Base-by-base conservation (phyloP, 176 grass and related monocot species). In the Oryza meyeriana region DNA sequence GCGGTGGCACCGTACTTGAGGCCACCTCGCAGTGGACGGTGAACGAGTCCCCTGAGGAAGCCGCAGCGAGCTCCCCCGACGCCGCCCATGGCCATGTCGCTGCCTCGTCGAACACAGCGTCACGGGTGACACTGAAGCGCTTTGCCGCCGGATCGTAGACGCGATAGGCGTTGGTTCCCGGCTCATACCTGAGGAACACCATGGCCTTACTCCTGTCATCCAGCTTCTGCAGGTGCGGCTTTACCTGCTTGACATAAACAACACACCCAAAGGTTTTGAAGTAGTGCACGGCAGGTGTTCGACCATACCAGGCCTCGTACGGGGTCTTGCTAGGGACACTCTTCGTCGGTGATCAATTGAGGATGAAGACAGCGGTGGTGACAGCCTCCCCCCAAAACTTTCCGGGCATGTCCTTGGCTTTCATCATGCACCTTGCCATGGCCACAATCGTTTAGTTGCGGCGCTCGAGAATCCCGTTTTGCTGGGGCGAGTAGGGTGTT, bases 1-100 rank as follows among this genome's bases (percentile, higher is more conserved):
- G 52, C 2, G 4, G 6, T n/a, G 57, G 9, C n/a, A 1, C 57
- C 0, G 10, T 2, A 1, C 0, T 0, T 8, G 0, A 2, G 20
- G 20, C 20, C 20, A 24, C 17, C 4, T n/a, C 2, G 57, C 26
- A 59, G 8, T 25, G 8, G 1, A 59, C n/a, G 1, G 57, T 59
- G 57, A 59, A 59, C 0, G 3, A 3, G n/a, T 61, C 57, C 6
- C 2, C 12, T 9, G 4, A 6, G 6, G 18, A 8, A 1, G 8
- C 10, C n/a, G 0, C 57, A 0, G 7, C 22, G 0, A 3, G 8
- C 20, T 59, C 18, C 0, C 22, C n/a, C 0, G 57, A 3, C 0
- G 18, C 22, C 57, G 1, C n/a, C 57, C 8, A 59, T 1, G 6
- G 6, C 52, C n/a, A 59, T 1, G 22, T 2, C 4, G 57, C 2